Conservation (phyloP, 2,329 filamentous ascomycete species). For the Ophiocordyceps polyrhachis-furcata region DNA sequence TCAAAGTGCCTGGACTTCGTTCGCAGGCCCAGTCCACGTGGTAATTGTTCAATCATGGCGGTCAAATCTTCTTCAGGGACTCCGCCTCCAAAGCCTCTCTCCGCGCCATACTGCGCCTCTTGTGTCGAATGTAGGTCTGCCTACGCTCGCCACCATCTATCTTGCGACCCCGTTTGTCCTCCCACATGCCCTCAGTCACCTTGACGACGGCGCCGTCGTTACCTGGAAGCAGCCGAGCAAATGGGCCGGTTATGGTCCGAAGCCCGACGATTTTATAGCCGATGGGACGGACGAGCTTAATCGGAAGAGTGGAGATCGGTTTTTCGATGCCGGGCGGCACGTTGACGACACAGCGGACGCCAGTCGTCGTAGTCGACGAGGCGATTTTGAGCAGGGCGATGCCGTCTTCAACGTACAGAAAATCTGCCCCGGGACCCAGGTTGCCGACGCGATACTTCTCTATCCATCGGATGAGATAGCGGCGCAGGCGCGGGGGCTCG, state of each 20-base stretch:
- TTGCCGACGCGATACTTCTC: constrained; percentile 64
- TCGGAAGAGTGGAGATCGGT: constrained; percentile 8
- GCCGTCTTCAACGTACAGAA: constrained; percentile 47
- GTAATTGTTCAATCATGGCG: background rate
- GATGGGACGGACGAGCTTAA: constrained; percentile 12
- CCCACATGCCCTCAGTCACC: constrained; percentile 81
- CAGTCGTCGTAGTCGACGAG: constrained; percentile 13
- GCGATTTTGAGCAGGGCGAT: constrained; percentile 30
- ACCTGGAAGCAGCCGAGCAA: constrained; percentile 49
- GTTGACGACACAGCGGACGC: constrained; percentile 27
- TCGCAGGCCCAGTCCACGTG: too few relatives aligned
- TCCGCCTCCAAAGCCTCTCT: constrained; percentile 42
- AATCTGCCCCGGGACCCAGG: constrained; percentile 68
- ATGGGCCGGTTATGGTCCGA: constrained; percentile 55
- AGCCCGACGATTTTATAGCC: constrained; percentile 48
- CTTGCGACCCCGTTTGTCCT: constrained; percentile 71
- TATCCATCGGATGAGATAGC: constrained; percentile 76
- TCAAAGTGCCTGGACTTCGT: too few relatives aligned
- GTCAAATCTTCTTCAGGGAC: constrained; percentile 8
- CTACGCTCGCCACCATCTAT: constrained; percentile 92
- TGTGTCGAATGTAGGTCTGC: constrained; percentile 68
- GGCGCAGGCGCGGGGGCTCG: constrained; percentile 63
- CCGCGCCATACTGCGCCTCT: constrained; percentile 63
- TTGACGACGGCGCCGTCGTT: constrained; percentile 45
- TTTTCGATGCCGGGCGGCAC: constrained; percentile 26